These are phyloP conservation scores for Ceratobasidium sp. DNA, from an alignment of 1,284 basidiomycete genomes.

Conservation along the genomic window DNA sequence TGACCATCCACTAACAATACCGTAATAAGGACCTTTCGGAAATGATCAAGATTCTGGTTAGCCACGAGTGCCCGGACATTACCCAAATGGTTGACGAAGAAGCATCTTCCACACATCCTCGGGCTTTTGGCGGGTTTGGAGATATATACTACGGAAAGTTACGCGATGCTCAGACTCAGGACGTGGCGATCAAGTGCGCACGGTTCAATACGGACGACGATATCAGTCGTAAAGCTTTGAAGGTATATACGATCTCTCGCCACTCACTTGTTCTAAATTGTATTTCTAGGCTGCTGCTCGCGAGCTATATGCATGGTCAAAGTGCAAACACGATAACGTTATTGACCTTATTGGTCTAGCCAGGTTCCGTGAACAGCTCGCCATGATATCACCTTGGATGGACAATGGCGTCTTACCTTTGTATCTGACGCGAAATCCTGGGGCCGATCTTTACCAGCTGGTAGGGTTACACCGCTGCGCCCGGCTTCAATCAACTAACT, in stretches of 20 bases:
- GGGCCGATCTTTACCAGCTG: neutral
- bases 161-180: neutral
- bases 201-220: neutral
- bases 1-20: neutral
- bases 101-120: neutral
- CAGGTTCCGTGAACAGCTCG: neutral
- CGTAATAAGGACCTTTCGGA: neutral
- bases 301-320: slow-evolving; percentile 17
- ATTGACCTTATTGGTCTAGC: neutral
- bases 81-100: neutral
- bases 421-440: neutral
- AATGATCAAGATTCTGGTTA: neutral
- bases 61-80: neutral
- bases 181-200: neutral
- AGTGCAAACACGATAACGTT: slow-evolving; percentile 5
- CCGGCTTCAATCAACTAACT: neutral
- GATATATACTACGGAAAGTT: slow-evolving; percentile 7
- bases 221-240: neutral
- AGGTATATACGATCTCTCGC: neutral
- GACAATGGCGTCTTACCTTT: neutral
- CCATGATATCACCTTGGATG: slow-evolving; percentile 18
- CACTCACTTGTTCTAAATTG: neutral
- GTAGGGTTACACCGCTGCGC: neutral
- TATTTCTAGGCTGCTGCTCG: slow-evolving; percentile 6
- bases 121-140: neutral